Evolutionary conservation across 1,139 yeast genomes (phyloP).

Genomic region (Candida glucosophila): DNA sequence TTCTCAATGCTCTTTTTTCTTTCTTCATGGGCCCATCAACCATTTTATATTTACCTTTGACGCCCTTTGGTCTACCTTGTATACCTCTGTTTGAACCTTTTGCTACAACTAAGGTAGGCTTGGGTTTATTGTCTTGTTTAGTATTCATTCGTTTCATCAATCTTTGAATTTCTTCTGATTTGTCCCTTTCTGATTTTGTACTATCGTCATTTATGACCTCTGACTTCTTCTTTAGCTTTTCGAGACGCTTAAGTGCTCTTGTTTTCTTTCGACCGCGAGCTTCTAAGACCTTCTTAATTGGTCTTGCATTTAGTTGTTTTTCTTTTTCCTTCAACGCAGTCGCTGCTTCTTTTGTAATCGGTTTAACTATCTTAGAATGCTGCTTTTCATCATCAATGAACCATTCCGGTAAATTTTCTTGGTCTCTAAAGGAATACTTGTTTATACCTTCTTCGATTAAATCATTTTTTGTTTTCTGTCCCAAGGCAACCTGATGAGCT

Average conservation of each 20-base stretch:
- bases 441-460: slow-evolving; percentile 86
- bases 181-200: slow-evolving; percentile 83
- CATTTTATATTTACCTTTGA: slow-evolving; percentile 97
- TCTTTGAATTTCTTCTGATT: slow-evolving; percentile 85
- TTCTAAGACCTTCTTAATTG: slow-evolving; percentile 96
- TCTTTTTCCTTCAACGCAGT: slow-evolving; percentile 83
- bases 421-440: slow-evolving; percentile 84
- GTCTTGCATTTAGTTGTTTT: slow-evolving; percentile 90
- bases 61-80: slow-evolving; percentile 93
- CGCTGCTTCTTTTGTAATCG: slow-evolving; percentile 95
- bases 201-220: slow-evolving; percentile 85
- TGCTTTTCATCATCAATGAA: slow-evolving; percentile 83
- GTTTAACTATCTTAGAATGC: slow-evolving; percentile 81
- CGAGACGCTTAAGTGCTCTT: slow-evolving; percentile 85
- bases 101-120: slow-evolving; percentile 88
- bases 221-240: slow-evolving; percentile 87
- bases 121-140: slow-evolving; percentile 69
- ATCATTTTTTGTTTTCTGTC: slow-evolving; percentile 77
- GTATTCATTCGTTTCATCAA: slow-evolving; percentile 76
- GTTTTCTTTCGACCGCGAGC: slow-evolving; percentile 95
- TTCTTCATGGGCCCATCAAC: slow-evolving; percentile 98
- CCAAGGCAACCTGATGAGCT: slow-evolving; percentile 91
- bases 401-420: slow-evolving; percentile 91
- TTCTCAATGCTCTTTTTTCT: slow-evolving; percentile 86
- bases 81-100: slow-evolving; percentile 76